A percentile compares a stretch with the other conserved stretches of the same genome.
Conservation (phyloP, 106 monocot species). For the Dactylorhiza incarnata region DNA sequence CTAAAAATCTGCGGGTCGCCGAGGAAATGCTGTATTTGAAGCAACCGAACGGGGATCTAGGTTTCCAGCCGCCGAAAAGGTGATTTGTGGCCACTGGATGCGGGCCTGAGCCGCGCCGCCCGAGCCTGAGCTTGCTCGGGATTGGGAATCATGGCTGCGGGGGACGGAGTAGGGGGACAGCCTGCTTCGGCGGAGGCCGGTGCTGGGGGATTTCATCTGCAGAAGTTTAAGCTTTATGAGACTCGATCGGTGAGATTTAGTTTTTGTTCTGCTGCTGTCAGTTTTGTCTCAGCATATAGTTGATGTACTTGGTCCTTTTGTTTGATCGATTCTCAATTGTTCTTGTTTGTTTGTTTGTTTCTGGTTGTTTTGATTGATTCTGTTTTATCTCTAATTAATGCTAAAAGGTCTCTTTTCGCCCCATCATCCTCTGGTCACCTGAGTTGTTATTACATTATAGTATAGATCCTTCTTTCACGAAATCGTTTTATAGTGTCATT, state of each 20-base stretch:
- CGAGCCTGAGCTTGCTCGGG: constrained; percentile 6
- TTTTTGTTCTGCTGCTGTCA: neutral
- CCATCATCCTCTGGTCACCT: neutral
- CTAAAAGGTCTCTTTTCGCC: neutral
- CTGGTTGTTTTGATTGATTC: neutral
- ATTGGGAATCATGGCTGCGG: constrained; percentile 17
- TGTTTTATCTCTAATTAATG: constrained; percentile 5
- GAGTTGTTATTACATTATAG: neutral
- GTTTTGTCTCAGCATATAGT: neutral
- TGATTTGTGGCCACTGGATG: constrained; percentile 18
- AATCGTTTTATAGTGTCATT: neutral
- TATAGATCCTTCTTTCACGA: neutral
- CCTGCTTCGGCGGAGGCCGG: too few species aligned
- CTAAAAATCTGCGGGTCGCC: neutral
- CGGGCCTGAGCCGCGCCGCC: neutral
- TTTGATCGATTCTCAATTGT: neutral
- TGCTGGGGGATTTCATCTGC: constrained; percentile 22
- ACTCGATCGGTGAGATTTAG: constrained; percentile 51
- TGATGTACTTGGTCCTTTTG: constrained; percentile 3
- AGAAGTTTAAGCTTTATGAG: constrained; percentile 61
- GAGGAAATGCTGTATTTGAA: constrained; percentile 25
- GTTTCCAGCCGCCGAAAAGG: constrained; percentile 6
- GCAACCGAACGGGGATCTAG: constrained; percentile 25
- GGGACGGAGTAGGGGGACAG: neutral
- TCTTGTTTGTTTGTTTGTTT: constrained; percentile 9